These are phyloP conservation scores for Sugiyamaella valdiviana DNA, from an alignment of 805 yeast genomes.

Conservation along the genomic window DNA sequence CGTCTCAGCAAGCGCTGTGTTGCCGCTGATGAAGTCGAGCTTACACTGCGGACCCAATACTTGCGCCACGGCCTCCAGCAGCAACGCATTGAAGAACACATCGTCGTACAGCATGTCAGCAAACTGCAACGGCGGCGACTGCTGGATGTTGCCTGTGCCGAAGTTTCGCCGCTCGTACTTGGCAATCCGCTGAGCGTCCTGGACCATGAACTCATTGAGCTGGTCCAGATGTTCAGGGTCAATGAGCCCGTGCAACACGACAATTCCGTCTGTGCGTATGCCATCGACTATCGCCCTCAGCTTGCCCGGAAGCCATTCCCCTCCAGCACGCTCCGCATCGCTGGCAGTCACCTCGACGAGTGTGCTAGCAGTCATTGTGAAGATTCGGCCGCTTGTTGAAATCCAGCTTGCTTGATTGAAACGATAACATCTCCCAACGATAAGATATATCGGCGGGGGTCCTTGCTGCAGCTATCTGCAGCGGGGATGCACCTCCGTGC, in stretches of 20 bases:
- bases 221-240: conserved; percentile 14
- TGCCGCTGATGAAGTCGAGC: conserved; percentile 15
- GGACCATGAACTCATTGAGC: conserved; percentile 14
- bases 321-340: conserved; percentile 5
- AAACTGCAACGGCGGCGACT: conserved; percentile 14
- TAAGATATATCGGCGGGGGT: no score
- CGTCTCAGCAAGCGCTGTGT: conserved; percentile 13
- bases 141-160: conserved; percentile 19
- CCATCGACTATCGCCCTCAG: conserved; percentile 13
- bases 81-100: conserved; percentile 13
- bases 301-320: conserved; percentile 12
- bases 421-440: no score
- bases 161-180: conserved; percentile 10
- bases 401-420: no score
- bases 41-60: conserved; percentile 16
- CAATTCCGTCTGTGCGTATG: conserved; percentile 12
- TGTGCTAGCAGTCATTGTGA: background rate
- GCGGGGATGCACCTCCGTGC: no score
- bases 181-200: conserved; percentile 9
- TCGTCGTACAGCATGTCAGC: conserved; percentile 11
- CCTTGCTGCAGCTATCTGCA: no score
- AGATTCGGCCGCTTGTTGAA: no score
- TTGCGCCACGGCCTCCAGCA: conserved; percentile 10
- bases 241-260: conserved; percentile 12
- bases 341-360: conserved; percentile 4